Conservation (phyloP, 2,329 filamentous ascomycete genomes). For the Trichoderma gracile region DNA sequence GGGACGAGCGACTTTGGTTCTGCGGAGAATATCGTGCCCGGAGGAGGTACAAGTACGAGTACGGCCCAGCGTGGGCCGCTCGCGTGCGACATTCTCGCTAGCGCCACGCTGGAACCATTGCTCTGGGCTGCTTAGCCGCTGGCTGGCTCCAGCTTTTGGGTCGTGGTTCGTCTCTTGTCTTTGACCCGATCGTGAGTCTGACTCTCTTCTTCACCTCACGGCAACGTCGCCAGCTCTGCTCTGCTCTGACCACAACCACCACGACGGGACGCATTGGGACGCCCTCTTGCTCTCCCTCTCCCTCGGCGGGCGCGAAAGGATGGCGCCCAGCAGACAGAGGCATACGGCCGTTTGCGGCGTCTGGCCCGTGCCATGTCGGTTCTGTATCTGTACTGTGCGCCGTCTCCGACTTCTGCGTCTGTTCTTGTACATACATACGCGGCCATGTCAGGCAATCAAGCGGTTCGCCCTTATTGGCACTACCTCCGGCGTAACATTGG, state of each 20-base stretch:
- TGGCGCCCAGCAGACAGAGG: slow-evolving; percentile 1
- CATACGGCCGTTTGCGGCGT: slow-evolving; percentile 13
- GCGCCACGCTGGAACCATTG: slow-evolving; percentile 37
- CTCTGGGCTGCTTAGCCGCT: slow-evolving; percentile 32
- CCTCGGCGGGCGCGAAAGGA: not conserved
- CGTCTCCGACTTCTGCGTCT: not conserved
- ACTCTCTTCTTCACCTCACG: no score
- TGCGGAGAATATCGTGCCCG: slow-evolving; percentile 26
- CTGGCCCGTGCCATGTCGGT: slow-evolving; percentile 16
- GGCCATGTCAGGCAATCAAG: slow-evolving; percentile 21
- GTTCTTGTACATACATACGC: slow-evolving; percentile 20
- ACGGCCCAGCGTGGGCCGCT: slow-evolving; percentile 34
- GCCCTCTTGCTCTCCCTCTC: not conserved
- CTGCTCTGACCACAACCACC: no score
- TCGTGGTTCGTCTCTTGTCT: not conserved
- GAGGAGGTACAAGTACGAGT: not conserved
- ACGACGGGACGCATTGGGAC: no score
- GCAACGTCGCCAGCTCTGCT: no score
- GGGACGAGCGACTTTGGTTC: slow-evolving; percentile 11
- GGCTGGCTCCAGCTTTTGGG: slow-evolving; percentile 23
- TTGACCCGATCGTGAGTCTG: not conserved
- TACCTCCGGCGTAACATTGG: slow-evolving; percentile 25
- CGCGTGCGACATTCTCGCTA: slow-evolving; percentile 36
- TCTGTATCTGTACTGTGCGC: slow-evolving; percentile 15
- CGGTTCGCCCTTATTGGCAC: slow-evolving; percentile 26